Evolutionary conservation across 495 filamentous ascomycete genomes (phyloP), one percentile per base, ranked within the genome.

Genomic region (Patellaria atrata): DNA sequence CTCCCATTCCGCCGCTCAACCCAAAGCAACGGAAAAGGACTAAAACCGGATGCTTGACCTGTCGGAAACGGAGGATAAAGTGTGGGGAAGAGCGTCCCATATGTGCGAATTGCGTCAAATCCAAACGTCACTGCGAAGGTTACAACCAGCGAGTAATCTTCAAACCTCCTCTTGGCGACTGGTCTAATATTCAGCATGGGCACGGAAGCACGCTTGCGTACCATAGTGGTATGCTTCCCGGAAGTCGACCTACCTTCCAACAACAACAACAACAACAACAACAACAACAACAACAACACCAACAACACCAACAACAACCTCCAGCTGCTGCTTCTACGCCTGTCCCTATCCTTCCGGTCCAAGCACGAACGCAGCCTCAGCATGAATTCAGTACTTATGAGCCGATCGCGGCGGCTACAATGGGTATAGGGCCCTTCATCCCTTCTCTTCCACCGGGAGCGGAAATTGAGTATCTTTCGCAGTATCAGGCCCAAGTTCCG

Each of bases 11-110:
- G 18, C 35, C 26, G 39, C 18, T 31, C 12, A 49, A 50, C 25
- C 39, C 49, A n/a, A 45, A 47, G 26, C 35, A 49, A 26, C 65
- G 78, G 46, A 94, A 83, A 54, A 70, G 89, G 48, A 94, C 89
- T 24, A 97, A 97, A 60, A 94, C 89, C 1, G 89, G 89, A 16
- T 97, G 89, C 57, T 63, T 97, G 40, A 97, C 89, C 33, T 97
- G 89, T 64, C 79, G 89, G 33, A 85, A 78, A 57, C 75, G 89
- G 13, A 80, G 89, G 30, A 96, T 97, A 54, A 97, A 97, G 59
- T 97, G 89, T 54, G 89, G 87, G 32, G 89, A 96, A 53, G 84
- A 89, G 53, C 80, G 82, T 37, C 89, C 87, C 30, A 84, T 73
- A 11, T 96, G 89, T 60, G 72, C 67, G 41, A 84, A 96, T 53